Base-by-base conservation (phyloP, 1,139 yeast genomes). In the Geotrichum reessii region DNA sequence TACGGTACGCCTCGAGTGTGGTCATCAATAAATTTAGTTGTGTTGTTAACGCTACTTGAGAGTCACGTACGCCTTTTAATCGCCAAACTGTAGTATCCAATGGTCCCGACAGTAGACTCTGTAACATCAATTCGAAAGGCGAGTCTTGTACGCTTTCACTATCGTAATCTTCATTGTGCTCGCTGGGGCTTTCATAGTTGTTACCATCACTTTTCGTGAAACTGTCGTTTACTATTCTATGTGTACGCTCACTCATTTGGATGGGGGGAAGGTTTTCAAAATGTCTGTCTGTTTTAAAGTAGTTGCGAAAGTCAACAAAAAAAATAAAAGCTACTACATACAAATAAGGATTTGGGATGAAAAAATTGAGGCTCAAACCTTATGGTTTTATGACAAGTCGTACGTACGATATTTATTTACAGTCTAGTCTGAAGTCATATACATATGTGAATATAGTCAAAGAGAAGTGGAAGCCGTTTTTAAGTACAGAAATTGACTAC, bases 51-150 rank as follows among this genome's bases (percentile, higher is more conserved):
- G 67, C 67, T 46, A 61, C 60, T 49, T 69, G 72, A 3, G 70
- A 66, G 47, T 67, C 71, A 19, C 64, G 67, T 12, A 69, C 62
- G 3, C 68, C 63, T 44, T 65, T 65, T 9, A 69, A 61, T n/a
- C 66, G 61, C 61, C 66, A 65, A 9, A 65, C 64, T 1, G 69
- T 65, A 11, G 64, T 57, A 17, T 69, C 71, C n/a, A 67, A 59
- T 1, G 71, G 66, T 1, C 65, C 64, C 6, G 65, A 69, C 19
- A 69, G 59, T 28, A 67, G 56, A 14, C 64, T 51, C 22, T 62
- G 66, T 4, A 65, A 62, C 2, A 68, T 62, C 42, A 61, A 57
- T 33, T 61, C 64, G 46, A 66, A 62, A 3, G 68, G 66, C 21
- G 58, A 28, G 50, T 61, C 64, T 27, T 52, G 54, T 9, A 27